phyloP scores from a whole-genome alignment of 306 rosid genomes.

The Ormosia semicastrata region DNA sequence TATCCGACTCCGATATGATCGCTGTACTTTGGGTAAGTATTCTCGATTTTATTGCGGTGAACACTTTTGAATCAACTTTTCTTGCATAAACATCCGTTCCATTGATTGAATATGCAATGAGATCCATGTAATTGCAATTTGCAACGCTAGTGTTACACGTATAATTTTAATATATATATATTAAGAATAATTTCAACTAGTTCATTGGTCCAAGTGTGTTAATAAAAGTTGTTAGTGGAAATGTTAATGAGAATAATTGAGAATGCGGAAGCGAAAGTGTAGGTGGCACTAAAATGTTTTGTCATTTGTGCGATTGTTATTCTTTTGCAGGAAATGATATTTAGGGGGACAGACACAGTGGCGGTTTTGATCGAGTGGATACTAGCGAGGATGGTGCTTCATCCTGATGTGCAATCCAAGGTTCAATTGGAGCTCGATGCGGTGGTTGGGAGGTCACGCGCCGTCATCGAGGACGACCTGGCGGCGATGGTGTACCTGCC shows the following conservation, averaged over 20 bases:
- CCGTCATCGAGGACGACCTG: conserved; percentile 56
- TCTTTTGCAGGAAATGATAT: conserved; percentile 82
- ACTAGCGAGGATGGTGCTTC: conserved; percentile 72
- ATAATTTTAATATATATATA: too few relatives aligned
- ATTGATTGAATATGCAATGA: too few relatives aligned
- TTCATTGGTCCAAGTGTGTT: not conserved
- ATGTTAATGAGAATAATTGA: not conserved
- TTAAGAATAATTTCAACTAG: not conserved
- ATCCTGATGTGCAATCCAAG: conserved; percentile 51
- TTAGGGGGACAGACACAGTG: conserved; percentile 86
- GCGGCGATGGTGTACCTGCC: conserved; percentile 40
- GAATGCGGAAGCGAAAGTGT: not conserved
- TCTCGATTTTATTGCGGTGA: not conserved
- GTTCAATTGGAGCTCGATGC: conserved; percentile 66
- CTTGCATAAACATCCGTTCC: too few relatives aligned
- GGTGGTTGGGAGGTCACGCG: conserved; percentile 49
- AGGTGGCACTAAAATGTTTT: not conserved
- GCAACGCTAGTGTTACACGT: not conserved
- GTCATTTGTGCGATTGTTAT: not conserved
- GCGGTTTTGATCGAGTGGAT: conserved; percentile 90
- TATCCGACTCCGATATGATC: conserved; percentile 65
- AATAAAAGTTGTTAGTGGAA: not conserved
- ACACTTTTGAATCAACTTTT: too few relatives aligned
- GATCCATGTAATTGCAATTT: too few relatives aligned
- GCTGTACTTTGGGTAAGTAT: conserved; percentile 76